phyloP scores from a whole-genome alignment of 2,329 filamentous ascomycete species.

The Diaporthe destruens region DNA sequence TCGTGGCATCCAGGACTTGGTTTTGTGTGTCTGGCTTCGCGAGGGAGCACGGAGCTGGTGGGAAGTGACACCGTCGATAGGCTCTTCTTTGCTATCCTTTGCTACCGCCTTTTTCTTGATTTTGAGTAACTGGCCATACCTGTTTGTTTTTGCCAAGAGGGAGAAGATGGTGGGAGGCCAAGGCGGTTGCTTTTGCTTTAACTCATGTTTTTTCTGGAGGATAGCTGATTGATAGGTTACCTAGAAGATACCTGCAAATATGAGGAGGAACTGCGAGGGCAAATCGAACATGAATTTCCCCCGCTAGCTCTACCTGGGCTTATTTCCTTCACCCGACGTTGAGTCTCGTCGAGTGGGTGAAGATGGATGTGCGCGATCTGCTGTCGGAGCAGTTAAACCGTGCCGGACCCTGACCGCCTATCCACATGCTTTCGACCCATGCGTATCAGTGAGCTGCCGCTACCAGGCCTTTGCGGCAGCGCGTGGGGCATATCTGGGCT shows the following conservation, averaged over 20 bases:
- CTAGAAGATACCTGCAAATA: slow-evolving; percentile 41
- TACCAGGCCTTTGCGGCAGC: neutral
- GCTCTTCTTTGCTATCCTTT: slow-evolving; percentile 11
- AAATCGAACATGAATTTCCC: slow-evolving; percentile 34
- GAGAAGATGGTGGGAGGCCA: neutral
- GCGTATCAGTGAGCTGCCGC: neutral
- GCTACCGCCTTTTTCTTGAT: slow-evolving; percentile 20
- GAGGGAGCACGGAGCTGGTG: slow-evolving; percentile 19
- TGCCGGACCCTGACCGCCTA: slow-evolving; percentile 11
- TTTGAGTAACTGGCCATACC: slow-evolving; percentile 30
- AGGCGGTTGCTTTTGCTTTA: slow-evolving; percentile 15
- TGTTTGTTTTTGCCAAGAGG: slow-evolving; percentile 24
- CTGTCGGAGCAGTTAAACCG: neutral
- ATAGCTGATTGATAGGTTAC: slow-evolving; percentile 34
- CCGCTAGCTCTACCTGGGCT: neutral
- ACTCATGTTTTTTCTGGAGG: slow-evolving; percentile 10
- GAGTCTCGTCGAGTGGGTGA: neutral
- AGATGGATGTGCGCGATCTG: neutral
- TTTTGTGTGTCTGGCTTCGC: slow-evolving; percentile 4
- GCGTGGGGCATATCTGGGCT: slow-evolving; percentile 5
- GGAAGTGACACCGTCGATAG: slow-evolving; percentile 18
- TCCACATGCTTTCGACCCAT: slow-evolving; percentile 3
- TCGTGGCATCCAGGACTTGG: slow-evolving; percentile 13
- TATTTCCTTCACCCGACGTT: neutral
- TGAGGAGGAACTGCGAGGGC: slow-evolving; percentile 28